A percentile compares a stretch with the other conserved stretches of the same genome.
Conservation (phyloP, 345 rosid species). For the Erysimum cheiranthoides region DNA sequence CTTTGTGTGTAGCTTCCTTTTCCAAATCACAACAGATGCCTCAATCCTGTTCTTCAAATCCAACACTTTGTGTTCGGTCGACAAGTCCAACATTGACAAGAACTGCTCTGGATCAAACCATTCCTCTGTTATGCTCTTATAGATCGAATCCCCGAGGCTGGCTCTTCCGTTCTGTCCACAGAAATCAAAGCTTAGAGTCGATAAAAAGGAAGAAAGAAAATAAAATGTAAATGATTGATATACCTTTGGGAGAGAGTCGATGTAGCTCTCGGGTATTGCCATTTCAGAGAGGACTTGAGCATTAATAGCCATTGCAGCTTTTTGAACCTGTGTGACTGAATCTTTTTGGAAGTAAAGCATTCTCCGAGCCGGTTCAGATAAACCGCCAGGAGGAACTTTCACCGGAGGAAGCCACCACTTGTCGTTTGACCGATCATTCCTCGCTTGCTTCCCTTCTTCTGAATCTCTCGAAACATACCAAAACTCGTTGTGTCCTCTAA, state of each 20-base stretch:
- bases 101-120: conserved; percentile 82
- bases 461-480: conserved; percentile 80
- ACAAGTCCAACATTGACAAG: conserved; percentile 72
- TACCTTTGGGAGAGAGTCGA: conserved; percentile 93
- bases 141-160: conserved; percentile 90
- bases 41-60: conserved; percentile 90
- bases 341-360: conserved; percentile 85
- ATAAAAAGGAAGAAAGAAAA: background rate
- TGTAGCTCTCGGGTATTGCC: conserved; percentile 84
- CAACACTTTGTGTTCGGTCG: conserved; percentile 84
- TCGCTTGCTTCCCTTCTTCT: conserved; percentile 55
- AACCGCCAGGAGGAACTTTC: conserved; percentile 75
- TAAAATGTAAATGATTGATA: background rate
- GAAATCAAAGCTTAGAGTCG: background rate
- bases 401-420: conserved; percentile 96
- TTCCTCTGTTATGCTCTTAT: conserved; percentile 87
- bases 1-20: conserved; percentile 78
- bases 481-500: conserved; percentile 77
- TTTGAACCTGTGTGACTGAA: conserved; percentile 93
- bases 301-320: conserved; percentile 96
- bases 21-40: conserved; percentile 94
- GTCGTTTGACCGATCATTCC: conserved; percentile 60
- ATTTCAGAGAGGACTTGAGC: conserved; percentile 95
- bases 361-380: conserved; percentile 66
- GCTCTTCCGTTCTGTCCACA: conserved; percentile 75